Evolutionary conservation across 176 grass and related monocot genomes (phyloP).

Genomic region (Poa annua): DNA sequence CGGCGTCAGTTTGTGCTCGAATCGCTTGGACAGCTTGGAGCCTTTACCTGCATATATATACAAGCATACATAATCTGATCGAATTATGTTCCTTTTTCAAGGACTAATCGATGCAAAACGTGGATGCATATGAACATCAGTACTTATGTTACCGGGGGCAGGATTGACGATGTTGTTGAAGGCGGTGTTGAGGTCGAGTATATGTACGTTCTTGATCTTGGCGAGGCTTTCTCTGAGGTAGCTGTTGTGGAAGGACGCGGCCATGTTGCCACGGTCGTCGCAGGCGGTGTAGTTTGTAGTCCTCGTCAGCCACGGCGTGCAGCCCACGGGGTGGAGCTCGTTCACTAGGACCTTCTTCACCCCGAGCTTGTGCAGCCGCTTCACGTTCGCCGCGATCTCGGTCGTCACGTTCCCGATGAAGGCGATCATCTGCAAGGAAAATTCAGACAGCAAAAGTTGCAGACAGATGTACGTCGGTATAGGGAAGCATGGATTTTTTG

Average conservation of each 20-base stretch:
- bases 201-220: not conserved
- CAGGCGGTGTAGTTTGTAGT: conserved; percentile 44
- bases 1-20: conserved; percentile 38
- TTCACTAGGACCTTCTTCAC: conserved; percentile 50
- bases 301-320: conserved; percentile 45
- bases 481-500: too few relatives aligned
- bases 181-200: conserved; percentile 6
- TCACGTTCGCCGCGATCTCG: conserved; percentile 20
- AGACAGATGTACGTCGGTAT: not conserved
- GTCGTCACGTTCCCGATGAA: conserved; percentile 25
- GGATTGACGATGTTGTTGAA: conserved; percentile 38
- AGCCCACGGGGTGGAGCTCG: conserved; percentile 44
- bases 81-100: not conserved
- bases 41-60: not conserved
- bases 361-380: conserved; percentile 30
- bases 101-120: not conserved
- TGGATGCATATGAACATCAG: not conserved
- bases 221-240: not conserved
- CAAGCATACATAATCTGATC: not conserved
- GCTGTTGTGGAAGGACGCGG: not conserved
- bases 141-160: not conserved
- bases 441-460: not conserved
- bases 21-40: conserved; percentile 23
- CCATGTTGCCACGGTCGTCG: not conserved
- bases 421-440: not conserved